These are phyloP conservation scores for Colletotrichum echinochloae DNA, from an alignment of 2,329 filamentous ascomycete genomes.

Conservation along the genomic window DNA sequence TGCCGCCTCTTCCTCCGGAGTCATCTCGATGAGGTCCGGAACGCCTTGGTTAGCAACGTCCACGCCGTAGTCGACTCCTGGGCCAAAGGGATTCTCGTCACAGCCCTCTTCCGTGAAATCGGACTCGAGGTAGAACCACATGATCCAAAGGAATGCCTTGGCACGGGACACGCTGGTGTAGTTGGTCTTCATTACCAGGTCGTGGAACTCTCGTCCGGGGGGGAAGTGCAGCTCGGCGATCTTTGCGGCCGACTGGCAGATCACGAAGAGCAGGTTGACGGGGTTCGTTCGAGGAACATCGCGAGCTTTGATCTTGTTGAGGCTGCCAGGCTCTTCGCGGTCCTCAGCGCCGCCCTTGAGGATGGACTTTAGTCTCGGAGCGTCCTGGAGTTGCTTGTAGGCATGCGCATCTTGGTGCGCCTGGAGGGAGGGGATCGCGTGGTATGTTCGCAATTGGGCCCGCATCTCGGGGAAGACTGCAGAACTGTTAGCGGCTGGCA, in stretches of 20 bases:
- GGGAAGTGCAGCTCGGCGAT: conserved; percentile 95
- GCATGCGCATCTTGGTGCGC: conserved; percentile 94
- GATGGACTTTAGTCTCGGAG: conserved; percentile 94
- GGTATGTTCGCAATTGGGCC: conserved; percentile 95
- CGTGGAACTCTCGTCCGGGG: conserved; percentile 88
- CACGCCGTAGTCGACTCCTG: conserved; percentile 73
- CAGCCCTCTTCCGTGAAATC: conserved; percentile 92
- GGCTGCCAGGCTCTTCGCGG: conserved; percentile 80
- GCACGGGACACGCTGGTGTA: conserved; percentile 86
- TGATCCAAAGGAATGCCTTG: conserved; percentile 92
- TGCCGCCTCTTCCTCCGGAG: conserved; percentile 70
- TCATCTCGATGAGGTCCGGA: conserved; percentile 74
- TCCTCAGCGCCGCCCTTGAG: conserved; percentile 97
- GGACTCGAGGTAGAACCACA: conserved; percentile 99
- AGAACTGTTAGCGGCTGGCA: conserved; percentile 39
- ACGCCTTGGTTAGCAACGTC: conserved; percentile 77
- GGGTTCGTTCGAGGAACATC: conserved; percentile 86
- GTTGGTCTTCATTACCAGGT: conserved; percentile 91
- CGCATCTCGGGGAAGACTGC: conserved; percentile 99
- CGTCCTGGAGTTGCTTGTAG: conserved; percentile 98
- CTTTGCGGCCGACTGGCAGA: conserved; percentile 89
- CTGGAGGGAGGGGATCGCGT: conserved; percentile 96
- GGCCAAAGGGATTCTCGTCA: conserved; percentile 89
- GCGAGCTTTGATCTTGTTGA: conserved; percentile 82
- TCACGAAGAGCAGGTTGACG: conserved; percentile 95